A percentile compares a stretch with the other conserved stretches of the same genome.
Conservation (phyloP, 2,329 filamentous ascomycete genomes). For the Epichloe hybrida region DNA sequence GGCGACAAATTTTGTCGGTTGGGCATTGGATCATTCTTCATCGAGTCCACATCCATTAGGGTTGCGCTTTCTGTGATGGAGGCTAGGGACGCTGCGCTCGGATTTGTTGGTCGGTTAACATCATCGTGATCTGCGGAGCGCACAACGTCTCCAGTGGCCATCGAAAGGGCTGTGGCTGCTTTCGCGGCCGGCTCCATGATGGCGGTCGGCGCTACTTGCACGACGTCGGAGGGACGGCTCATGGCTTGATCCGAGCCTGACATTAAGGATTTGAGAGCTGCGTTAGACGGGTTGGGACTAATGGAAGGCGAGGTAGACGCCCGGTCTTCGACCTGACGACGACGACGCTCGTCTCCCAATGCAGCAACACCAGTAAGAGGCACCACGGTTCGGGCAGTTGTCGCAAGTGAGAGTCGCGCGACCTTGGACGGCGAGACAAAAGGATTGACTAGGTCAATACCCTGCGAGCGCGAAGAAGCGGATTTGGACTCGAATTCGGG, state of each 20-base stretch:
- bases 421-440: constrained; percentile 40
- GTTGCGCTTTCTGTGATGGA: constrained; percentile 36
- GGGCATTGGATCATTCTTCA: constrained; percentile 23
- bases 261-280: constrained; percentile 39
- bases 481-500: constrained; percentile 35
- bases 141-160: constrained; percentile 19
- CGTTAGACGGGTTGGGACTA: constrained; percentile 41
- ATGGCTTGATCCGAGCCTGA: constrained; percentile 37
- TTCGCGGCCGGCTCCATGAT: constrained; percentile 29
- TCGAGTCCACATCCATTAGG: constrained; percentile 40
- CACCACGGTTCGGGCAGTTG: constrained; percentile 29
- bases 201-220: constrained; percentile 29
- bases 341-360: constrained; percentile 38
- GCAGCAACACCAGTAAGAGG: constrained; percentile 40
- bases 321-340: constrained; percentile 26
- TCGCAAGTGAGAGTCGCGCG: constrained; percentile 33
- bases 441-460: constrained; percentile 18
- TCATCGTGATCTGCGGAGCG: constrained; percentile 29
- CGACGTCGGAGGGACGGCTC: constrained; percentile 42
- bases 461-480: constrained; percentile 21
- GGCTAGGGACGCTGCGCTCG: constrained; percentile 26
- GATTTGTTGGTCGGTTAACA: constrained; percentile 18
- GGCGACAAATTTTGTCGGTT: constrained; percentile 30
- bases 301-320: constrained; percentile 27
- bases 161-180: constrained; percentile 19